Conservation (phyloP, 1,284 basidiomycete species). For the Apiotrichum akiyoshidainum region DNA sequence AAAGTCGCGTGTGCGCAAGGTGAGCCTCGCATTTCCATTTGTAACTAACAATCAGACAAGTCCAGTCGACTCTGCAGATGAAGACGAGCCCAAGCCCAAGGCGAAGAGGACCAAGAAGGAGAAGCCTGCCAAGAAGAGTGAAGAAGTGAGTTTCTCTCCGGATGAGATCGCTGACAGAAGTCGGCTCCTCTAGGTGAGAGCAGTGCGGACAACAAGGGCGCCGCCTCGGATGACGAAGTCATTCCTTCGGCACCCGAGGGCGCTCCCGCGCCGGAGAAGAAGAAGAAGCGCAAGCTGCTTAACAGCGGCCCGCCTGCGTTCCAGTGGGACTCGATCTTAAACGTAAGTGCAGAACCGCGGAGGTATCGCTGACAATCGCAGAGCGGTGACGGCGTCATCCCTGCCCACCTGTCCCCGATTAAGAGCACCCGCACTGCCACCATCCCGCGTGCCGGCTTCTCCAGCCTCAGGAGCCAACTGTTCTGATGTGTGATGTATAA, state of each 20-base stretch:
- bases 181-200: background rate
- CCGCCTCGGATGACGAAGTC: background rate
- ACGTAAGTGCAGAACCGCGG: constrained; percentile 29
- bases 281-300: constrained; percentile 44
- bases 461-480: constrained; percentile 2
- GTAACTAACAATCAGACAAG: background rate
- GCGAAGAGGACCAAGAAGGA: constrained; percentile 5
- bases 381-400: constrained; percentile 49
- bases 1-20: background rate
- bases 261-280: constrained; percentile 26
- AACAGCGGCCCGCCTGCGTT: constrained; percentile 32
- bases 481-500: constrained; percentile 7
- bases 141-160: background rate
- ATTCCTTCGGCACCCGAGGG: background rate
- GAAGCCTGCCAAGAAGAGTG: constrained; percentile 3
- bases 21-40: too few relatives aligned
- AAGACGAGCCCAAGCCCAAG: constrained; percentile 5
- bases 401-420: constrained; percentile 38
- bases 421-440: constrained; percentile 16
- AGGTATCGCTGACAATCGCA: constrained; percentile 12
- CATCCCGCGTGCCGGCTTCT: constrained; percentile 38
- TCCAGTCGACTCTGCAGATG: background rate
- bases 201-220: constrained; percentile 3
- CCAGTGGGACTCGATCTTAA: constrained; percentile 44
- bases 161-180: background rate